These are phyloP conservation scores for Knoxdaviesia proteae DNA, from an alignment of 2,329 filamentous ascomycete species.

Conservation along the genomic window DNA sequence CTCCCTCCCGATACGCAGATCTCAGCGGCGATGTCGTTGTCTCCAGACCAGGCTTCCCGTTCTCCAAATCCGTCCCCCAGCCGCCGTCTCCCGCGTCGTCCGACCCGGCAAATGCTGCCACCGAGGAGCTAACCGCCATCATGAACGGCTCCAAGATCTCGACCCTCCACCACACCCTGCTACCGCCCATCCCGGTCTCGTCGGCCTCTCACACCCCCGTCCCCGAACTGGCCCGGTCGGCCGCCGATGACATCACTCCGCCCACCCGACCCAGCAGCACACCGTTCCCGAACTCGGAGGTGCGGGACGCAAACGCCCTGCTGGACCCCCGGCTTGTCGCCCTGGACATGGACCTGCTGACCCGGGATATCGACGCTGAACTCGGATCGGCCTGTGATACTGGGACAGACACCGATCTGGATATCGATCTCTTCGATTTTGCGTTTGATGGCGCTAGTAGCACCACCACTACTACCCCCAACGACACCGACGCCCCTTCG, in stretches of 20 bases:
- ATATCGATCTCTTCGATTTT: too few relatives aligned
- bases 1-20: too few relatives aligned
- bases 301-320: slow-evolving; percentile 12
- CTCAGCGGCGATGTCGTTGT: too few relatives aligned
- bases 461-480: too few relatives aligned
- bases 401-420: too few relatives aligned
- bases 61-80: not conserved
- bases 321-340: too few relatives aligned
- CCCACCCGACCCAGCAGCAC: slow-evolving; percentile 37
- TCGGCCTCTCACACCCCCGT: slow-evolving; percentile 31
- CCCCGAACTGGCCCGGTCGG: slow-evolving; percentile 21
- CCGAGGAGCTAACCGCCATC: slow-evolving; percentile 13
- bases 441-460: too few relatives aligned
- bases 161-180: slow-evolving; percentile 16
- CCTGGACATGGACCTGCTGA: too few relatives aligned
- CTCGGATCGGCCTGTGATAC: too few relatives aligned
- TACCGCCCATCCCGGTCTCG: slow-evolving; percentile 31
- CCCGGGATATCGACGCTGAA: too few relatives aligned
- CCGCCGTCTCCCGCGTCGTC: not conserved
- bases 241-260: slow-evolving; percentile 22
- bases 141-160: slow-evolving; percentile 11
- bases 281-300: slow-evolving; percentile 34
- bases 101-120: slow-evolving; percentile 6
- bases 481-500: too few relatives aligned
- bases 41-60: too few relatives aligned